These are phyloP conservation scores for Penicillium coprophilum DNA, from an alignment of 495 filamentous ascomycete genomes.

Conservation along the genomic window DNA sequence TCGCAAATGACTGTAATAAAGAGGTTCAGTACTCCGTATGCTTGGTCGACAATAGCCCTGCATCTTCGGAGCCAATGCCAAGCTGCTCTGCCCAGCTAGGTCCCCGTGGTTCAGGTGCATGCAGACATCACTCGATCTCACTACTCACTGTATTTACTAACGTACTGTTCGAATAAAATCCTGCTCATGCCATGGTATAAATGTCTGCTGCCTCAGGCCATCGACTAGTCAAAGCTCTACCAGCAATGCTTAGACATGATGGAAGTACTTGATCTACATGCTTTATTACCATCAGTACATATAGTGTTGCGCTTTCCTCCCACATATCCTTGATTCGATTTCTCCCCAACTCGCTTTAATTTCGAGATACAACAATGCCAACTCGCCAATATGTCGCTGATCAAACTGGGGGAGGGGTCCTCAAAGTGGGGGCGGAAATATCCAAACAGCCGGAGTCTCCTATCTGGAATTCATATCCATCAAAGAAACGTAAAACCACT, in stretches of 20 bases:
- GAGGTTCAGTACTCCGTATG: neutral
- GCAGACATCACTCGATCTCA: neutral
- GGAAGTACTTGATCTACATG: neutral
- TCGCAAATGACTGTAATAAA: neutral
- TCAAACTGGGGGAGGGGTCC: neutral
- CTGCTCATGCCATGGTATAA: neutral
- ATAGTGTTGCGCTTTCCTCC: neutral
- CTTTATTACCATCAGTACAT: neutral
- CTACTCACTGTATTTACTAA: neutral
- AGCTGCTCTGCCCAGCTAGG: neutral
- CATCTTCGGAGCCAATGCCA: neutral
- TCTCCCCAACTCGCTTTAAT: neutral
- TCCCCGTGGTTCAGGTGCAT: neutral
- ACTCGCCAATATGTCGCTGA: neutral
- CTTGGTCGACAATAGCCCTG: neutral
- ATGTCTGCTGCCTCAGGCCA: neutral
- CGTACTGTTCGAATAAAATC: neutral
- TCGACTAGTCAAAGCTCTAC: neutral
- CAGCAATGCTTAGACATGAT: neutral
- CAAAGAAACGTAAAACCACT: neutral
- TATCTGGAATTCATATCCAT: neutral
- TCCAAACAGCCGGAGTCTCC: neutral
- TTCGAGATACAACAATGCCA: neutral
- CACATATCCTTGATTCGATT: neutral
- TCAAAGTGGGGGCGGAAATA: conserved; percentile 2